Conservation (phyloP, 2,329 filamentous ascomycete genomes). For the Fusarium bulbicola region DNA sequence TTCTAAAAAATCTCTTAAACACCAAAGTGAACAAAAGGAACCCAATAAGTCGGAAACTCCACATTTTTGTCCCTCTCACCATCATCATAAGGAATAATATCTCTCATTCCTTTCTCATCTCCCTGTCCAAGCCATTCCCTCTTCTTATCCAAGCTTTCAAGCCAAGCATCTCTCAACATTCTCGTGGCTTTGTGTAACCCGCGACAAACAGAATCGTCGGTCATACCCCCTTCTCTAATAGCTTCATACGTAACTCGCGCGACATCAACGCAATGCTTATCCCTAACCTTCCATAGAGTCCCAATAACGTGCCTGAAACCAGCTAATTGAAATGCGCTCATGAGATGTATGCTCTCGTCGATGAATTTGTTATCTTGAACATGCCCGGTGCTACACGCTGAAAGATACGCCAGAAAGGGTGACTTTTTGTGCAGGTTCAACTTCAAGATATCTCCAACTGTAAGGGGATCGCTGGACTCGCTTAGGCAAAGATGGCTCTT, state of each 20-base stretch:
- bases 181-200: background rate
- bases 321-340: background rate
- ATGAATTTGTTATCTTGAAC: background rate
- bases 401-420: background rate
- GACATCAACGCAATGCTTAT: background rate
- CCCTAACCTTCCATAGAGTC: background rate
- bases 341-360: slow-evolving; percentile 1
- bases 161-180: background rate
- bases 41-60: background rate
- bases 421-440: background rate
- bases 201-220: background rate
- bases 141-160: background rate
- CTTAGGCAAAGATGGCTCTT: background rate
- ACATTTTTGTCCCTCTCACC: background rate
- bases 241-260: background rate
- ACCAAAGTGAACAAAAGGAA: slow-evolving; percentile 7
- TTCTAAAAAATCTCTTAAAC: background rate
- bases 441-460: background rate
- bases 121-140: background rate
- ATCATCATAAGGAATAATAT: background rate
- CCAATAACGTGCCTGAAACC: background rate
- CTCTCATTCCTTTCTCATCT: background rate
- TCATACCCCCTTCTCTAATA: background rate
- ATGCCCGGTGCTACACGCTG: background rate
- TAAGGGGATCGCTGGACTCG: background rate